Conservation (phyloP, 192 early-diverging fungal genomes). For the Linnemannia zychae region DNA sequence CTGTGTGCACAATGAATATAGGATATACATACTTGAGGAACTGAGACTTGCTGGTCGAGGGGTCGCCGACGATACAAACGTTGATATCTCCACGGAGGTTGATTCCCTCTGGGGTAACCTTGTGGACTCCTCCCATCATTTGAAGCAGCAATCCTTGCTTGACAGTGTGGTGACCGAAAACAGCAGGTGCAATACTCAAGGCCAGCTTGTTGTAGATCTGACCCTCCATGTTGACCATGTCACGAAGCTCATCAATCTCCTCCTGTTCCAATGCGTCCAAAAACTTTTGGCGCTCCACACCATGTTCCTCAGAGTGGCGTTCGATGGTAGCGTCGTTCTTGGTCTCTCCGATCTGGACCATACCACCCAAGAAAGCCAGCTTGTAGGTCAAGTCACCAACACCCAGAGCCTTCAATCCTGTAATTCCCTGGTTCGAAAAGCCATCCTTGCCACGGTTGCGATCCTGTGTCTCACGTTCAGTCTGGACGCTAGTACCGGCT, state of each 20-base stretch:
- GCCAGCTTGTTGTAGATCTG: slow-evolving; percentile 84
- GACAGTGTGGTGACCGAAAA: slow-evolving; percentile 94
- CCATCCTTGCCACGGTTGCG: slow-evolving; percentile 66
- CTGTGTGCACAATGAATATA: neutral
- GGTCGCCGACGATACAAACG: slow-evolving; percentile 97
- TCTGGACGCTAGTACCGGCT: slow-evolving; percentile 65
- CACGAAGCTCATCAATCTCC: slow-evolving; percentile 82
- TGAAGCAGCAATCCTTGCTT: slow-evolving; percentile 97
- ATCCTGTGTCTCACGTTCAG: slow-evolving; percentile 52
- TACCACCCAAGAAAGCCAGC: slow-evolving; percentile 89
- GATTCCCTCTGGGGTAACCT: slow-evolving; percentile 92
- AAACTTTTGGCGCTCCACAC: slow-evolving; percentile 74
- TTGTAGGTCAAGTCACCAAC: slow-evolving; percentile 95
- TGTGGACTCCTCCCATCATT: slow-evolving; percentile 96
- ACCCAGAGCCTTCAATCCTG: slow-evolving; percentile 89
- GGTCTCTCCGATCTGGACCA: slow-evolving; percentile 75
- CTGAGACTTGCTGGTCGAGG: slow-evolving; percentile 95
- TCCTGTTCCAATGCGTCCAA: slow-evolving; percentile 73
- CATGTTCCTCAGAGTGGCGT: slow-evolving; percentile 71
- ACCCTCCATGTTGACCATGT: slow-evolving; percentile 72
- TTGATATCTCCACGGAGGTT: slow-evolving; percentile 97
- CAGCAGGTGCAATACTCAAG: slow-evolving; percentile 87
- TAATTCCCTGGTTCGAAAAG: slow-evolving; percentile 80
- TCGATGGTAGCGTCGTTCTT: slow-evolving; percentile 55
- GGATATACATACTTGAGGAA: slow-evolving; percentile 80